A percentile compares a stretch with the other conserved stretches of the same genome.
Evolutionary conservation across 148 eudicot genomes (phyloP).

Genomic region (Agrostemma githago): DNA sequence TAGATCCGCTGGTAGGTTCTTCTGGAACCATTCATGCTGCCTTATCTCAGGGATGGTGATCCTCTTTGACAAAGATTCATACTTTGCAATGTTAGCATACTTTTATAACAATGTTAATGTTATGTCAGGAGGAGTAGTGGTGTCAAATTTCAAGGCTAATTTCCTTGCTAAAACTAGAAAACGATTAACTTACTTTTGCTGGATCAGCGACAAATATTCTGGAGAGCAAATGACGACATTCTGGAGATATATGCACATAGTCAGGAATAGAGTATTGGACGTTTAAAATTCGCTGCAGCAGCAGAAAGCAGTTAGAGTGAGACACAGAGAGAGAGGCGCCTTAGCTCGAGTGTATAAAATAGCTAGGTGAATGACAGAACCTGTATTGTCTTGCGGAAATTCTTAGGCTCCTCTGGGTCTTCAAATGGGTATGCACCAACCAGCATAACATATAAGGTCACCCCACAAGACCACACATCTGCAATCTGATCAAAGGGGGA

Average conservation of each 20-base stretch:
- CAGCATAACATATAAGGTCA: slow-evolving; percentile 86
- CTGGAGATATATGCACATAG: slow-evolving; percentile 81
- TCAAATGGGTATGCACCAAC: slow-evolving; percentile 95
- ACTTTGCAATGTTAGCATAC: not conserved
- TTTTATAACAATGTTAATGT: not conserved
- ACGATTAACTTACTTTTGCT: slow-evolving; percentile 44
- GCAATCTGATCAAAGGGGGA: slow-evolving; percentile 48
- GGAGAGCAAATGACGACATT: slow-evolving; percentile 82
- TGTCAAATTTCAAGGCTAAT: no score
- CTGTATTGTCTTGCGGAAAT: slow-evolving; percentile 83
- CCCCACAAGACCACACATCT: slow-evolving; percentile 98
- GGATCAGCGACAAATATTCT: slow-evolving; percentile 90
- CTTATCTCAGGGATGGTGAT: slow-evolving; percentile 70
- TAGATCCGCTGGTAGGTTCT: slow-evolving; percentile 77
- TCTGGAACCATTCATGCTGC: slow-evolving; percentile 84
- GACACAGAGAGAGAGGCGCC: slow-evolving; percentile 15
- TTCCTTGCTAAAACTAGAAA: no score
- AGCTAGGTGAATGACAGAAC: slow-evolving; percentile 26
- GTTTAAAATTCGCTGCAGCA: slow-evolving; percentile 77
- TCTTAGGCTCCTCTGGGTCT: slow-evolving; percentile 90
- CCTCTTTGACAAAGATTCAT: slow-evolving; percentile 45
- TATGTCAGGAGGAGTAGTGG: no score
- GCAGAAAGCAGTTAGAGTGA: slow-evolving; percentile 17
- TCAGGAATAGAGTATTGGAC: slow-evolving; percentile 93
- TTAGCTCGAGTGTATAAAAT: not conserved